A percentile compares a stretch with the other conserved stretches of the same genome.
Conservation (phyloP, 371 early-diverging fungal species). For the Actinomucor elegans region DNA sequence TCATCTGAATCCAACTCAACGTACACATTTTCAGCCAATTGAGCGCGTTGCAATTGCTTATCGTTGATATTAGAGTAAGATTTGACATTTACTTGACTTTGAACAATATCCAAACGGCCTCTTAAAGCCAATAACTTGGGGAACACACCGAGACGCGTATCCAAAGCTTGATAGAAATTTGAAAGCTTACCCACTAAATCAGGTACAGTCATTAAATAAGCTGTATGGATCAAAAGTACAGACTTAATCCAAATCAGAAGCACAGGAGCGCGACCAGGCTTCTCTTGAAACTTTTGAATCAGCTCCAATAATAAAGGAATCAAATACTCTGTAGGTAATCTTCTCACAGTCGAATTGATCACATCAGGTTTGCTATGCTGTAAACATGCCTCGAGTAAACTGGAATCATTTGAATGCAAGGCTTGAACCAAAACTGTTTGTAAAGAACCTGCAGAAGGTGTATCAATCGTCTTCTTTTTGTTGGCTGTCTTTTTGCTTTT, state of each 20-base stretch:
- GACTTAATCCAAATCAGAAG: conserved; percentile 79
- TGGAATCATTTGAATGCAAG: conserved; percentile 68
- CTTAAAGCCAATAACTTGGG: conserved; percentile 64
- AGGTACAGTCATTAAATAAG: conserved; percentile 72
- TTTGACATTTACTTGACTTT: conserved; percentile 67
- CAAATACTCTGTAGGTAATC: conserved; percentile 72
- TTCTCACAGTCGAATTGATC: conserved; percentile 67
- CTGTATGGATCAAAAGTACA: conserved; percentile 66
- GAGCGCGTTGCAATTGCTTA: conserved; percentile 31
- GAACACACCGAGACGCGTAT: conserved; percentile 61
- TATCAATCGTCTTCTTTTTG: conserved; percentile 19
- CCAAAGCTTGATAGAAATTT: conserved; percentile 71
- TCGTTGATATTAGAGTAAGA: conserved; percentile 44
- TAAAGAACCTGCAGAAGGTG: conserved; percentile 60
- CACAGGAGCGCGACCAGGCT: conserved; percentile 63
- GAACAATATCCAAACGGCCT: conserved; percentile 80
- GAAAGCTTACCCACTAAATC: conserved; percentile 64
- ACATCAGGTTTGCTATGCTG: conserved; percentile 59
- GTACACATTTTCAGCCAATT: conserved; percentile 49
- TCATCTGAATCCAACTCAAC: conserved; percentile 62
- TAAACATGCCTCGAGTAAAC: conserved; percentile 69
- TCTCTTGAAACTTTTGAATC: conserved; percentile 63
- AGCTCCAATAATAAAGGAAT: conserved; percentile 71
- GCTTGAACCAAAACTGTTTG: conserved; percentile 78
- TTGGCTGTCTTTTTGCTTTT: conserved; percentile 15